These are phyloP conservation scores for Colletotrichum destructivum DNA, from an alignment of 2,329 filamentous ascomycete species.

Conservation along the genomic window DNA sequence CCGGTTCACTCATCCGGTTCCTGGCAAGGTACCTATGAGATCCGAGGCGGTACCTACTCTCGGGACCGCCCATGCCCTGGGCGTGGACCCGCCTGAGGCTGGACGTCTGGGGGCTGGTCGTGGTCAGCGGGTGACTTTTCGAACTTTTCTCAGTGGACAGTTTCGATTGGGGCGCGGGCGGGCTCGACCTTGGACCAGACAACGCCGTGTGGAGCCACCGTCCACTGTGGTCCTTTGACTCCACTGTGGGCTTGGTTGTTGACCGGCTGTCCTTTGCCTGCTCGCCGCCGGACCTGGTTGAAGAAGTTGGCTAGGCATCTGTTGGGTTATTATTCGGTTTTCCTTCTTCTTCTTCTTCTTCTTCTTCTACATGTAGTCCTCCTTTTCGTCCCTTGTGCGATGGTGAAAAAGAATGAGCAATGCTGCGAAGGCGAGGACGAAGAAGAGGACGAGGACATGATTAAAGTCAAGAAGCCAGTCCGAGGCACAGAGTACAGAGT, in stretches of 20 bases:
- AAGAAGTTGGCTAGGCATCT: neutral
- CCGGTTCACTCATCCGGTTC: slow-evolving; percentile 40
- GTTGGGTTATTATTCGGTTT: no score
- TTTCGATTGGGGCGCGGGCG: slow-evolving; percentile 40
- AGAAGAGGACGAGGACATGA: neutral
- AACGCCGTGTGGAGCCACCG: slow-evolving; percentile 30
- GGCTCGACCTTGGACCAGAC: slow-evolving; percentile 38
- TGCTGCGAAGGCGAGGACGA: neutral
- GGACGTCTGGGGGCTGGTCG: slow-evolving; percentile 31
- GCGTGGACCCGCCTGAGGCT: slow-evolving; percentile 36
- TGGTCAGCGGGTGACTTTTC: slow-evolving; percentile 43
- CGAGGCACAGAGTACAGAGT: no score
- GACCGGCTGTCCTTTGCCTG: slow-evolving; percentile 18
- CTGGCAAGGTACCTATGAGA: slow-evolving; percentile 35
- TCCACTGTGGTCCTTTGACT: slow-evolving; percentile 21
- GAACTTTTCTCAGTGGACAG: slow-evolving; percentile 43
- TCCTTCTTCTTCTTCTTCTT: neutral
- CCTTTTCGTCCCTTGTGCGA: neutral
- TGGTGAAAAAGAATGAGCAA: neutral
- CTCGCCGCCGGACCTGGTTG: slow-evolving; percentile 5
- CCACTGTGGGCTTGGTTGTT: slow-evolving; percentile 21
- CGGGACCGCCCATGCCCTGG: slow-evolving; percentile 14
- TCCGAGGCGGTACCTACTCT: slow-evolving; percentile 32
- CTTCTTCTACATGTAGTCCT: no score
- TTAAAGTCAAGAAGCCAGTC: neutral